These are phyloP conservation scores for Bipolaris sorokiniana DNA, from an alignment of 2,329 filamentous ascomycete genomes.

Conservation along the genomic window DNA sequence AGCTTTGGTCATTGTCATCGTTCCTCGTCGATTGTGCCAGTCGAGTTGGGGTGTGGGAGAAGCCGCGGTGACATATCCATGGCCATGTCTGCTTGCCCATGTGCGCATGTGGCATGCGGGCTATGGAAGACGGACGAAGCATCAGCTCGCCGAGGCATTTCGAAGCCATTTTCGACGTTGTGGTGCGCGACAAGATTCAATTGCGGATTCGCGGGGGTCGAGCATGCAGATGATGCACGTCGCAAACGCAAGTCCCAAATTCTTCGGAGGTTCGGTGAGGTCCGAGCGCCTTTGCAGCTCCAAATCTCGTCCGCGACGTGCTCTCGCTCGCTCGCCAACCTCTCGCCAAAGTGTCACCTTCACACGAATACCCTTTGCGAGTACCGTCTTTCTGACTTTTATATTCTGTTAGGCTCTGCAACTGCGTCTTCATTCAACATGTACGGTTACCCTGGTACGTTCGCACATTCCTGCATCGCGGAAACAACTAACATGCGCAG, in stretches of 20 bases:
- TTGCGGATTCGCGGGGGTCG: conserved; percentile 9
- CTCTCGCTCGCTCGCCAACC: conserved; percentile 12
- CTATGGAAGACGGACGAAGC: conserved; percentile 38
- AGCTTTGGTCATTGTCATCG: conserved; percentile 7
- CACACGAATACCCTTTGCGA: neutral
- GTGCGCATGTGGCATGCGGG: conserved; percentile 24
- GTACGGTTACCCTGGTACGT: conserved; percentile 47
- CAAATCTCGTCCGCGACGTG: conserved; percentile 20
- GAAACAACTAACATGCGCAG: conserved; percentile 35
- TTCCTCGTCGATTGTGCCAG: conserved; percentile 20
- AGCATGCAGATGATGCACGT: conserved; percentile 14
- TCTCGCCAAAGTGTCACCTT: neutral
- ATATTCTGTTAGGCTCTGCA: neutral
- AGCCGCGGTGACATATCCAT: conserved; percentile 24
- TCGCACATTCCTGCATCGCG: neutral
- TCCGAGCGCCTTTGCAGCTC: conserved; percentile 21
- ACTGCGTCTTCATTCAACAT: conserved; percentile 26
- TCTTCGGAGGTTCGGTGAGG: conserved; percentile 28
- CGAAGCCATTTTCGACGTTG: conserved; percentile 32
- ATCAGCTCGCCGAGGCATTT: conserved; percentile 41
- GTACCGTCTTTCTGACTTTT: neutral
- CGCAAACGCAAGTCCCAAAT: conserved; percentile 31
- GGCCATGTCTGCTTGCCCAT: conserved; percentile 16
- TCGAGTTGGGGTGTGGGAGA: conserved; percentile 13
- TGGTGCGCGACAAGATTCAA: conserved; percentile 2